Percentiles rank a stretch among this genome's conserved stretches.
These are phyloP conservation scores for Chaetomium sp. DNA, from an alignment of 2,329 filamentous ascomycete species.

Conservation along the genomic window DNA sequence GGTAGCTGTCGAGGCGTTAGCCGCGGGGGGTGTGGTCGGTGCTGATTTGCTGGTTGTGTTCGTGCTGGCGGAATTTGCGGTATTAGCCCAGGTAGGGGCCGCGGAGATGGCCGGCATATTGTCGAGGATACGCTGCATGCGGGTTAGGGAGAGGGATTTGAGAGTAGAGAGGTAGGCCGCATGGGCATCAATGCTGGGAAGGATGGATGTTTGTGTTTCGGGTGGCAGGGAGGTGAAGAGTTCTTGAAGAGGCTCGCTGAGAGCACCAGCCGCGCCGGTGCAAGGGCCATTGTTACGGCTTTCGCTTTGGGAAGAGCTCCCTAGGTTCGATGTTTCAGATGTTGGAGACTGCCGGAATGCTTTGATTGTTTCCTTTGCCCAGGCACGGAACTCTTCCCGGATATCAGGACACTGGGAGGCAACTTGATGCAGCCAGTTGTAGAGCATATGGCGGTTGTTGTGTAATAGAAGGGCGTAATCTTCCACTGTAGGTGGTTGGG, in stretches of 20 bases:
- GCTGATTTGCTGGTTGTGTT: not conserved
- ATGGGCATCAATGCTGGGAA: conserved; percentile 52
- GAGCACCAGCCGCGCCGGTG: conserved; percentile 33
- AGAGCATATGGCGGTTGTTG: conserved; percentile 56
- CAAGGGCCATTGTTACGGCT: not conserved
- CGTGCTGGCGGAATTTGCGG: too few relatives aligned
- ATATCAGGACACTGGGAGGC: conserved; percentile 62
- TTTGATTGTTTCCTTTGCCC: conserved; percentile 50
- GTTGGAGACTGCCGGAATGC: conserved; percentile 42
- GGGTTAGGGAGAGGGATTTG: conserved; percentile 44
- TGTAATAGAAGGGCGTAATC: conserved; percentile 64
- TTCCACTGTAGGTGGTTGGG: conserved; percentile 53
- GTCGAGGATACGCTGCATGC: conserved; percentile 53
- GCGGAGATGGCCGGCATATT: conserved; percentile 23
- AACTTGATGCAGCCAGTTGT: conserved; percentile 66
- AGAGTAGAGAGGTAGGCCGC: conserved; percentile 52
- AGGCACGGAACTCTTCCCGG: conserved; percentile 52
- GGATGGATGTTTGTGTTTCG: conserved; percentile 39
- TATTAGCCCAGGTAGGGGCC: conserved; percentile 40
- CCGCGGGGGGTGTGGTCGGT: not conserved
- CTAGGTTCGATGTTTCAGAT: conserved; percentile 12
- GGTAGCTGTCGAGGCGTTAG: not conserved
- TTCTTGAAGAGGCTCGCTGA: conserved; percentile 35
- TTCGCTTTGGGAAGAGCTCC: conserved; percentile 7
- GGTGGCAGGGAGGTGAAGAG: conserved; percentile 42